Conservation (phyloP, 805 yeast genomes). For the Lipomyces chichibuensis region DNA sequence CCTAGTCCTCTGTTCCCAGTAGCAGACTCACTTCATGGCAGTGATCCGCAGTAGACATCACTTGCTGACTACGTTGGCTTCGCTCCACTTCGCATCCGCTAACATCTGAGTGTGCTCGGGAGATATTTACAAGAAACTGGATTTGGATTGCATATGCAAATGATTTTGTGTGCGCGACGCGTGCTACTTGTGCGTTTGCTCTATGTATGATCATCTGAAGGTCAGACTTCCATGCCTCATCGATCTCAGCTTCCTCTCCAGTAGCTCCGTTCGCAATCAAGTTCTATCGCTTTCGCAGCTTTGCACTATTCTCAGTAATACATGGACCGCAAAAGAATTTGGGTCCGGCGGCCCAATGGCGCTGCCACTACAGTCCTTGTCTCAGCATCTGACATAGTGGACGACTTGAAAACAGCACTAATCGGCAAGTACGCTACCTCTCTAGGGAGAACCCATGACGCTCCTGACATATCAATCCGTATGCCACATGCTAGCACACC, state of each 20-base stretch:
- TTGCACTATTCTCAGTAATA: not conserved
- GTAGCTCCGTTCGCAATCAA: not conserved
- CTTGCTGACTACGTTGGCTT: no score
- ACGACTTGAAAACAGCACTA: conserved; percentile 74
- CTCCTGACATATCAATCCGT: conserved; percentile 58
- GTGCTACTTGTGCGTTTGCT: not conserved
- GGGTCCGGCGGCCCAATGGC: conserved; percentile 46
- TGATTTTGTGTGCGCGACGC: not conserved
- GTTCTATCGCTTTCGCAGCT: not conserved
- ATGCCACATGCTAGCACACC: conserved; percentile 25
- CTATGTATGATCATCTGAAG: not conserved
- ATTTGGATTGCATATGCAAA: not conserved
- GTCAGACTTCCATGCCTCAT: not conserved
- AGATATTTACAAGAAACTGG: not conserved
- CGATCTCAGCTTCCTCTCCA: not conserved
- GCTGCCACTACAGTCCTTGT: conserved; percentile 72
- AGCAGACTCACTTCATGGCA: not conserved
- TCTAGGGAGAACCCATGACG: conserved; percentile 62
- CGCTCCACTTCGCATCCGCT: not conserved
- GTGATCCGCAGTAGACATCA: not conserved
- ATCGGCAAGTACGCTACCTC: conserved; percentile 69
- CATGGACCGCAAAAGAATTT: conserved; percentile 41
- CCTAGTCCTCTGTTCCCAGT: no score
- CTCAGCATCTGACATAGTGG: conserved; percentile 66
- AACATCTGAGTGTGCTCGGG: not conserved